Evolutionary conservation across 2,329 filamentous ascomycete genomes (phyloP), one percentile per base, ranked within the genome.

Genomic region (Fusarium coffeatum): DNA sequence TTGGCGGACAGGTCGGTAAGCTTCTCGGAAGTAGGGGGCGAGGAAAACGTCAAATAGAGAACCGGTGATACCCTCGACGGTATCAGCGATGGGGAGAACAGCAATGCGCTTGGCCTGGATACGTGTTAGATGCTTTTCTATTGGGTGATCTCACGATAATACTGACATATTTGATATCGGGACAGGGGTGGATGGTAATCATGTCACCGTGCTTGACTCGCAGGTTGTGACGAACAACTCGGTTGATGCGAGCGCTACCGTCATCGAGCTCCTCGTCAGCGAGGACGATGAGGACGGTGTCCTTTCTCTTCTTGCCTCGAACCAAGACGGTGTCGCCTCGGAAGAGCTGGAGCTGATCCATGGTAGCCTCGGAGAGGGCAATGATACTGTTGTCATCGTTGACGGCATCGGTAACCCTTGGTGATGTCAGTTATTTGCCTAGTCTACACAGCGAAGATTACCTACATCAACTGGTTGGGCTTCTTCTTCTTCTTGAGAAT

Each of bases 401-500:
- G 78, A 93, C 89, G 82, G 96, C 94, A 89, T 99, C 97, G 79
- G 96, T 98, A 73, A 99, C 96, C 85, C 94, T 97, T 78, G 42
- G 53, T 51, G n/a, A 42, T 50, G 69, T 77, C 51, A 80, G 66
- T 65, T 69, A 64, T 67, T 67, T 53, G 45, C 49, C 28, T 60
- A 34, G 20, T 34, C 43, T 40, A 7, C n/a, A 57, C 22, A 47
- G 30, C 62, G 37, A 55, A 30, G 45, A 41, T 9, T 75, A 82
- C 91, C 81, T 87, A 97, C 94, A 99, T 97, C 81, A 99, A 85
- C 79, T 95, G 97, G 85, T 99, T 99, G 77, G 94, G 94, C 93
- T 99, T 99, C 94, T 99, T 99, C 92, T 99, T 99, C 89, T 98
- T 98, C 87, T 98, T 98, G 78, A 99, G 89, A 77, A 99, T 99